Evolutionary conservation across 1,284 basidiomycete species (phyloP).

Genomic region (Marasmius fiardii): DNA sequence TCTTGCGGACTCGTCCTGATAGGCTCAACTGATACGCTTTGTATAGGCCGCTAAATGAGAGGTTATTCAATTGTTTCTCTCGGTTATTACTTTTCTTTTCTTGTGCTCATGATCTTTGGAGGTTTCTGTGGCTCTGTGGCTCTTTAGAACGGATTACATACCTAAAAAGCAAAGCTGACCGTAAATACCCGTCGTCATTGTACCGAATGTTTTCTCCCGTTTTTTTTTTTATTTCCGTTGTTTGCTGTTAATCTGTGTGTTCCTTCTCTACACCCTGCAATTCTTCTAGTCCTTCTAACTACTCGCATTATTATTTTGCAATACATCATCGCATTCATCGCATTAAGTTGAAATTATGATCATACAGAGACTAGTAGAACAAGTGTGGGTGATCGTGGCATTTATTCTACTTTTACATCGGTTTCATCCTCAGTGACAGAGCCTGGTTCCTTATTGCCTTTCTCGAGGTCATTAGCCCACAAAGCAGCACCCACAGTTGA

Average conservation of each 20-base stretch:
- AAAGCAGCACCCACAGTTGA: constrained; percentile 67
- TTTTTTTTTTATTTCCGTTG: constrained; percentile 1
- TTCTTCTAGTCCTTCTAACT: constrained; percentile 31
- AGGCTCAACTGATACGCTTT: too few species aligned
- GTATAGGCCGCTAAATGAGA: too few species aligned
- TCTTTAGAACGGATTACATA: constrained; percentile 17
- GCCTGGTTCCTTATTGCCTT: too few species aligned
- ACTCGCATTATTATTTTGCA: constrained; percentile 36
- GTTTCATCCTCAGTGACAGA: neutral
- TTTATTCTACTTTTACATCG: neutral
- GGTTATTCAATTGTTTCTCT: neutral
- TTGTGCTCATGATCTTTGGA: constrained; percentile 13
- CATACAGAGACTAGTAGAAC: too few species aligned
- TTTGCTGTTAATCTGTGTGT: neutral
- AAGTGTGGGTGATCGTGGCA: too few species aligned
- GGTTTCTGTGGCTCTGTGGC: constrained; percentile 18
- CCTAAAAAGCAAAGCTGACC: constrained; percentile 31
- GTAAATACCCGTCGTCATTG: constrained; percentile 39
- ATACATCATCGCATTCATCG: constrained; percentile 25
- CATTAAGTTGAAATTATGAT: neutral
- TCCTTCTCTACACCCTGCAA: constrained; percentile 8
- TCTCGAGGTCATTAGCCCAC: constrained; percentile 66
- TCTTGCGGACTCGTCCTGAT: constrained; percentile 4
- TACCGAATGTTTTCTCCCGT: constrained; percentile 36
- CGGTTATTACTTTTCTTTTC: constrained; percentile 6